These are phyloP conservation scores for Dothiorella sarmentorum DNA, from an alignment of 2,329 filamentous ascomycete genomes.

Conservation along the genomic window DNA sequence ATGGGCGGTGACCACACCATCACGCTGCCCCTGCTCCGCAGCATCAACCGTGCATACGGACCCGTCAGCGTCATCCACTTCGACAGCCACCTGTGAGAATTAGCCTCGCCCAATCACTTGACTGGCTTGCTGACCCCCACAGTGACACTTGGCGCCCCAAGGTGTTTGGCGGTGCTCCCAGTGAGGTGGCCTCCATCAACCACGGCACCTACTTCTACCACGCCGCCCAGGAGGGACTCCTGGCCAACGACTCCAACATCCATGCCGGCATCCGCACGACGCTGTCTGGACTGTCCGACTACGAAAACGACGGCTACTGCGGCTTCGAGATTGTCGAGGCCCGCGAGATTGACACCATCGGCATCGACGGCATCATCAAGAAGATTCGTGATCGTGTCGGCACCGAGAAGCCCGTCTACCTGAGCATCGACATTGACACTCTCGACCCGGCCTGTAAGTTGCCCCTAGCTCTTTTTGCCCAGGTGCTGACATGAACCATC, in stretches of 20 bases:
- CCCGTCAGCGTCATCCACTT: slow-evolving; percentile 64
- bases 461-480: background rate
- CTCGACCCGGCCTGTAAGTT: slow-evolving; percentile 73
- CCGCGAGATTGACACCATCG: slow-evolving; percentile 65
- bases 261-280: slow-evolving; percentile 85
- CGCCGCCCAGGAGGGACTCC: slow-evolving; percentile 70
- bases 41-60: slow-evolving; percentile 63
- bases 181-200: slow-evolving; percentile 72
- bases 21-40: slow-evolving; percentile 53
- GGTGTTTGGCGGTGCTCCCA: slow-evolving; percentile 79
- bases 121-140: background rate
- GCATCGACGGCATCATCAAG: slow-evolving; percentile 71
- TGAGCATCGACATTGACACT: slow-evolving; percentile 84
- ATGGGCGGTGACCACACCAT: slow-evolving; percentile 64
- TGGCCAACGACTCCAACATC: slow-evolving; percentile 80
- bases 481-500: background rate
- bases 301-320: slow-evolving; percentile 81
- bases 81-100: slow-evolving; percentile 55
- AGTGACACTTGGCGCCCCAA: slow-evolving; percentile 70
- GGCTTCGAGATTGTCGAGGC: slow-evolving; percentile 81
- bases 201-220: slow-evolving; percentile 90
- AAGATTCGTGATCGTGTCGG: slow-evolving; percentile 74
- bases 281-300: slow-evolving; percentile 72
- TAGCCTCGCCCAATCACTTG: background rate
- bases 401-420: slow-evolving; percentile 70